These are phyloP conservation scores for Starmera quercuum DNA, from an alignment of 805 yeast genomes.

Conservation along the genomic window DNA sequence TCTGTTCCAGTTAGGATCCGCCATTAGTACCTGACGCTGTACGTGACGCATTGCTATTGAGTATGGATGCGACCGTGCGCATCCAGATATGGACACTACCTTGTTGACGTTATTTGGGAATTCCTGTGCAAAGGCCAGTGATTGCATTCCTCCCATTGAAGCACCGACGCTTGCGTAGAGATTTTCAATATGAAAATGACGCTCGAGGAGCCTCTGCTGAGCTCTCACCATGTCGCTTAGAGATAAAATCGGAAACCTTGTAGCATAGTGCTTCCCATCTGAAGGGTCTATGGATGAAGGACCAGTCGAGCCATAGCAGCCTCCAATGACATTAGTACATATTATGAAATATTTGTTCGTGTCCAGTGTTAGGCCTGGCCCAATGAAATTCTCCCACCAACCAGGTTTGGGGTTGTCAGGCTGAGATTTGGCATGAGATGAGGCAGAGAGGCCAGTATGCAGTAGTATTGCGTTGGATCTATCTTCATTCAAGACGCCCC, in stretches of 20 bases:
- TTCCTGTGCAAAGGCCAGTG: constrained; percentile 78
- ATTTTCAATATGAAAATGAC: constrained; percentile 54
- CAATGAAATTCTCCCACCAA: constrained; percentile 96
- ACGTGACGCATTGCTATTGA: constrained; percentile 91
- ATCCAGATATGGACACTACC: constrained; percentile 78
- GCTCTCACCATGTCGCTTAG: constrained; percentile 89
- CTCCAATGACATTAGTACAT: constrained; percentile 89
- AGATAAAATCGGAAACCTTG: constrained; percentile 80
- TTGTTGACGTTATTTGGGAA: constrained; percentile 71
- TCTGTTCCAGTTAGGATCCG: constrained; percentile 91
- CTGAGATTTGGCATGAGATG: constrained; percentile 88
- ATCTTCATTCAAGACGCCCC: constrained; percentile 68
- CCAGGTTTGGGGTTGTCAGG: constrained; percentile 62
- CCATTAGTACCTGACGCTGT: constrained; percentile 88
- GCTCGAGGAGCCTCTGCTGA: constrained; percentile 60
- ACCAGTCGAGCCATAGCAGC: constrained; percentile 93
- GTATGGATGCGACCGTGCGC: constrained; percentile 91
- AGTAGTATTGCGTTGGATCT: constrained; percentile 68
- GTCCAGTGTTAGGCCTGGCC: constrained; percentile 71
- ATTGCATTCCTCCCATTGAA: constrained; percentile 99
- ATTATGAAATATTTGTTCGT: constrained; percentile 75
- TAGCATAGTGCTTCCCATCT: constrained; percentile 61
- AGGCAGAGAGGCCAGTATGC: constrained; percentile 90
- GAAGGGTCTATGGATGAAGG: constrained; percentile 78
- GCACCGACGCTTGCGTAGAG: constrained; percentile 81